Evolutionary conservation across 768 basidiomycete genomes (phyloP), one percentile per base, ranked within the genome.

Genomic region (Suillus discolor): DNA sequence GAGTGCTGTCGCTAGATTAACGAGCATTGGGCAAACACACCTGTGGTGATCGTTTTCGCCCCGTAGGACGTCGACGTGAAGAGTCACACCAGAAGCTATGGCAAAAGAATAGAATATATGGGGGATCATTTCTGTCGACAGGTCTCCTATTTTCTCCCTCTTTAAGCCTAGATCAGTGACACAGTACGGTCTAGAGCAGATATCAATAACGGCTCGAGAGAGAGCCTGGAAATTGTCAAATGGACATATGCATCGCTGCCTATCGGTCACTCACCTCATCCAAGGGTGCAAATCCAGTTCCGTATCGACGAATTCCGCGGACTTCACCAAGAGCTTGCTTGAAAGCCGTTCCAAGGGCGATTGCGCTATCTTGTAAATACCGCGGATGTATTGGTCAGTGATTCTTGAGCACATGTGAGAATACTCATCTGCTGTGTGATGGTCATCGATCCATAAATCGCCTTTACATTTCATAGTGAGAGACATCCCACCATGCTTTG

Each of bases 1-100:
- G 38, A 64, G 60, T 49, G 60, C 51, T 44, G 57, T 61, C 39
- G 4, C 59, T 31, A 6, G 18, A 42, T 28, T 51, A 49, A n/a
- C 34, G 12, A 62, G 47, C 25, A 25, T 6, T 47, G 45, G 31
- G 15, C 7, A 41, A 39, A 74, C 88, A 66, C 72, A 96, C 97
- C 93, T 89, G 79, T 99, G 97, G 77, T 99, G 97, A 74, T 99
- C 97, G 79, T 99, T 99, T 71, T 94, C 91, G 49, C 97, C 97
- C 41, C 96, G 85, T 51, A 99, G 82, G 51, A 94, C 95, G 73
- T 99, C 97, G 61, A 99, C 85, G 73, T 99, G 97, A 57, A 99
- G 82, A 3, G 97, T 99, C 25, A 89, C 91, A 8, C 96, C 96
- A 1, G 97, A 92, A 0, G 94, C 94, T 68, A 95, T 95, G n/a